A percentile compares a stretch with the other conserved stretches of the same genome.
Evolutionary conservation across 2,329 filamentous ascomycete species (phyloP).

Genomic region (Colletotrichum sp.): DNA sequence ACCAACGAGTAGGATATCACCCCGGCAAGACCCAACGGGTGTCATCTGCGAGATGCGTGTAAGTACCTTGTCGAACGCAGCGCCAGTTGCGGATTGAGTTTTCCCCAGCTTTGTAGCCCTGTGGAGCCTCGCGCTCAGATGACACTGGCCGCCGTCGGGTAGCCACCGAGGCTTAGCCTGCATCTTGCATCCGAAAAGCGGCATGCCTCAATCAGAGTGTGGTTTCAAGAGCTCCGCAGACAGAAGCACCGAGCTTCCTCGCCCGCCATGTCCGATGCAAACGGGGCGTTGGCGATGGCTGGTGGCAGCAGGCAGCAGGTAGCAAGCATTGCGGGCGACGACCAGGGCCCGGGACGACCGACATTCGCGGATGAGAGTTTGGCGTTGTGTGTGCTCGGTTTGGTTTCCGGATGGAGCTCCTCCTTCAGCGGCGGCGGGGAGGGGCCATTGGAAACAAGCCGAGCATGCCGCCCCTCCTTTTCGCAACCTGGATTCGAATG

Average conservation of each 20-base stretch:
- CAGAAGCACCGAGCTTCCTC: background rate
- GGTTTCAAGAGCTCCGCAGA: constrained; percentile 14
- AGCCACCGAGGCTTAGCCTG: constrained; percentile 11
- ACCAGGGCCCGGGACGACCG: background rate
- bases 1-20: background rate
- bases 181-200: constrained; percentile 1
- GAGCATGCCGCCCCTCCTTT: constrained; percentile 12
- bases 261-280: background rate
- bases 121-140: constrained; percentile 12
- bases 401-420: constrained; percentile 10
- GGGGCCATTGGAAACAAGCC: constrained; percentile 1
- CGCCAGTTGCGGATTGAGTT: constrained; percentile 1
- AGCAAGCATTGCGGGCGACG: background rate
- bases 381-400: background rate
- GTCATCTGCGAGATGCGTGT: background rate
- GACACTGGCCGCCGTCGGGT: constrained; percentile 5
- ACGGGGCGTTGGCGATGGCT: background rate
- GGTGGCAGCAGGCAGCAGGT: background rate
- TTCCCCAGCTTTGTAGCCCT: constrained; percentile 2
- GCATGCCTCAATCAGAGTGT: background rate
- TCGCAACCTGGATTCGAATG: background rate
- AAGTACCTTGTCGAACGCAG: background rate
- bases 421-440: background rate
- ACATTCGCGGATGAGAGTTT: constrained; percentile 6
- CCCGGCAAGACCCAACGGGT: background rate